Conservation (phyloP, 2,329 filamentous ascomycete species). For the Aspergillus alliaceus region DNA sequence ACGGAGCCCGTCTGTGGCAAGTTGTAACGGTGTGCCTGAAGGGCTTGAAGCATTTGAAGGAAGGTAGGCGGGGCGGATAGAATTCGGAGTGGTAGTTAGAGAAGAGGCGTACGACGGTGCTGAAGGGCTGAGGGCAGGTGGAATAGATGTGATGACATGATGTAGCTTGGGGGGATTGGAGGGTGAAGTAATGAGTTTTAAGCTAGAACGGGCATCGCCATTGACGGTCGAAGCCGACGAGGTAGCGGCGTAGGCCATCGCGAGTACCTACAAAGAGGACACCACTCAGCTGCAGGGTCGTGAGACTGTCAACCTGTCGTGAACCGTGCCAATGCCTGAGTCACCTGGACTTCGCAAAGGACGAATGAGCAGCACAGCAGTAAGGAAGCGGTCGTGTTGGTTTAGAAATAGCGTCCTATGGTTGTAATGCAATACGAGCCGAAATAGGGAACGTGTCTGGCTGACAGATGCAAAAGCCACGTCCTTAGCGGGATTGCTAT, state of each 20-base stretch:
- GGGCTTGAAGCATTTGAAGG: conserved; percentile 37
- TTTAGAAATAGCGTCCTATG: conserved; percentile 25
- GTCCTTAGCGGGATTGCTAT: conserved; percentile 40
- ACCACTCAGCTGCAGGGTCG: conserved; percentile 33
- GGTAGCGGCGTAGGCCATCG: conserved; percentile 40
- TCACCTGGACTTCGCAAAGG: conserved; percentile 41
- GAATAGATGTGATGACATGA: conserved; percentile 35
- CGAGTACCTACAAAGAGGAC: conserved; percentile 28
- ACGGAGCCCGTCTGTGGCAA: conserved; percentile 33
- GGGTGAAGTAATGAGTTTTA: conserved; percentile 37
- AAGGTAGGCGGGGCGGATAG: conserved; percentile 25
- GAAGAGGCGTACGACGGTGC: conserved; percentile 31
- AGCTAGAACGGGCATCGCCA: conserved; percentile 36
- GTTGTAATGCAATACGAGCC: conserved; percentile 33
- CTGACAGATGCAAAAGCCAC: conserved; percentile 36
- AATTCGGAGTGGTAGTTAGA: conserved; percentile 30
- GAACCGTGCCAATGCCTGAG: conserved; percentile 35
- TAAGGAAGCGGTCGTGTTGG: conserved; percentile 29
- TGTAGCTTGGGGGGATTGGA: conserved; percentile 33
- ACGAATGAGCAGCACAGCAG: conserved; percentile 32
- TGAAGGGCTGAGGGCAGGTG: conserved; percentile 24
- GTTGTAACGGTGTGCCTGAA: conserved; percentile 35
- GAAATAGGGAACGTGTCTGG: conserved; percentile 29
- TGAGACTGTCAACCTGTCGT: conserved; percentile 25
- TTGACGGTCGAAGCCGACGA: conserved; percentile 37